phyloP scores from a whole-genome alignment of 2,329 filamentous ascomycete genomes.

The Pseudopyrenochaeta lycopersici region DNA sequence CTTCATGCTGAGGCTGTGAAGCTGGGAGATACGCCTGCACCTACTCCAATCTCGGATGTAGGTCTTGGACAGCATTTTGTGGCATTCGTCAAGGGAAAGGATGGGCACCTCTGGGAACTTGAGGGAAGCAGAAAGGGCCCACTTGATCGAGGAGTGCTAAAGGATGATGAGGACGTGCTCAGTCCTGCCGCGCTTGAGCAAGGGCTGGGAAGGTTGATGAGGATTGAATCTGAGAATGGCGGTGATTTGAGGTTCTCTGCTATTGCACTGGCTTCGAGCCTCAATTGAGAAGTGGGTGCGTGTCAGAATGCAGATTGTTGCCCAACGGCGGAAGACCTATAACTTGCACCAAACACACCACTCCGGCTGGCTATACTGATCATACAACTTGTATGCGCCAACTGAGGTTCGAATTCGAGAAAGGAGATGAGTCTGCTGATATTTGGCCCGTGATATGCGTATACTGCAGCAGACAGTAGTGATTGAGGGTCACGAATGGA shows the following conservation, averaged over 20 bases:
- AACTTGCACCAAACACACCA: background rate
- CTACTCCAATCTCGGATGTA: constrained; percentile 37
- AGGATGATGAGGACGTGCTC: constrained; percentile 55
- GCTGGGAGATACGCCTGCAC: constrained; percentile 52
- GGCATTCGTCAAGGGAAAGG: constrained; percentile 56
- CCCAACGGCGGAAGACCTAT: background rate
- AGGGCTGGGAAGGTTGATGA: constrained; percentile 51
- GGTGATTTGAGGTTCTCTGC: constrained; percentile 56
- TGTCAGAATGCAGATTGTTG: background rate
- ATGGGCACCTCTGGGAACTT: constrained; percentile 58
- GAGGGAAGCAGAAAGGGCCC: constrained; percentile 57
- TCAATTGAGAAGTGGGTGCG: constrained; percentile 7
- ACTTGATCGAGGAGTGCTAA: constrained; percentile 53
- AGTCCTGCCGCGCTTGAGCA: constrained; percentile 53
- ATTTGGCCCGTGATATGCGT: no score
- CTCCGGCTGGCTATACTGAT: no score
- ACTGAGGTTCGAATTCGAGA: no score
- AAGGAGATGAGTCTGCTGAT: no score
- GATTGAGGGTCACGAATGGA: no score
- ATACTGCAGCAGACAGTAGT: no score
- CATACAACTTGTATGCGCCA: no score
- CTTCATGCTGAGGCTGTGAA: constrained; percentile 55
- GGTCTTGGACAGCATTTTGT: constrained; percentile 55
- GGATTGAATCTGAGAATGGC: constrained; percentile 46
- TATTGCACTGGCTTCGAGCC: constrained; percentile 49